These are phyloP conservation scores for Cutaneotrichosporon sp. DNA, from an alignment of 1,284 basidiomycete genomes.

Conservation along the genomic window DNA sequence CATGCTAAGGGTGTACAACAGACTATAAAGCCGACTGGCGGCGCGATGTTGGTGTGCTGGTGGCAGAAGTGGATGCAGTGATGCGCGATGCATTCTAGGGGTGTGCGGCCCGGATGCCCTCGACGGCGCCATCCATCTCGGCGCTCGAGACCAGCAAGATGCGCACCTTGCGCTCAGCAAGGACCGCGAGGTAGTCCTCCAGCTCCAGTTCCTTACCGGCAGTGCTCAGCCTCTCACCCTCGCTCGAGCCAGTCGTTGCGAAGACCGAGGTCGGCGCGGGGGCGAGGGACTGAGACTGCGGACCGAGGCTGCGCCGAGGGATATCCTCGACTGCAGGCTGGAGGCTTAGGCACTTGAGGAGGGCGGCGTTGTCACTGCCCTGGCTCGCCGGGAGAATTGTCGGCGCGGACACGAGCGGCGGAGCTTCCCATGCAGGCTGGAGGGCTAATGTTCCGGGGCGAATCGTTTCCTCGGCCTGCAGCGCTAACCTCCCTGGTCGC, in stretches of 20 bases:
- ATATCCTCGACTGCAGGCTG: not conserved
- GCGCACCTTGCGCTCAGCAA: not conserved
- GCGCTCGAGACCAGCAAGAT: not conserved
- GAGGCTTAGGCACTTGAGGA: not conserved
- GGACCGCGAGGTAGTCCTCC: not conserved
- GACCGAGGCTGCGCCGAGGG: not conserved
- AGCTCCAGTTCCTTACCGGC: not conserved
- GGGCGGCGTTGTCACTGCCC: not conserved
- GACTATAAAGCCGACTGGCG: not conserved
- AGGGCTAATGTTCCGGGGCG: not conserved
- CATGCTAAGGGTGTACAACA: not conserved
- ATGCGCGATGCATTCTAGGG: not conserved
- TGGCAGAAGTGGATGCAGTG: not conserved
- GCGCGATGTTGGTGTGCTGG: not conserved
- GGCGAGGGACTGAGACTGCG: not conserved
- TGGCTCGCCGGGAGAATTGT: not conserved
- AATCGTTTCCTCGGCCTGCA: not conserved
- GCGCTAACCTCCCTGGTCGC: not conserved
- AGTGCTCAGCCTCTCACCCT: not conserved
- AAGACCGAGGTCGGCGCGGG: not conserved
- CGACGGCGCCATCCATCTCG: not conserved
- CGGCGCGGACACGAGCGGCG: not conserved
- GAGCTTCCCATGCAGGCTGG: not conserved
- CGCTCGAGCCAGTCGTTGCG: not conserved
- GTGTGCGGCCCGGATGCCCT: not conserved